Evolutionary conservation across 2,329 filamentous ascomycete genomes (phyloP).

Genomic region (Massarina eburnea): DNA sequence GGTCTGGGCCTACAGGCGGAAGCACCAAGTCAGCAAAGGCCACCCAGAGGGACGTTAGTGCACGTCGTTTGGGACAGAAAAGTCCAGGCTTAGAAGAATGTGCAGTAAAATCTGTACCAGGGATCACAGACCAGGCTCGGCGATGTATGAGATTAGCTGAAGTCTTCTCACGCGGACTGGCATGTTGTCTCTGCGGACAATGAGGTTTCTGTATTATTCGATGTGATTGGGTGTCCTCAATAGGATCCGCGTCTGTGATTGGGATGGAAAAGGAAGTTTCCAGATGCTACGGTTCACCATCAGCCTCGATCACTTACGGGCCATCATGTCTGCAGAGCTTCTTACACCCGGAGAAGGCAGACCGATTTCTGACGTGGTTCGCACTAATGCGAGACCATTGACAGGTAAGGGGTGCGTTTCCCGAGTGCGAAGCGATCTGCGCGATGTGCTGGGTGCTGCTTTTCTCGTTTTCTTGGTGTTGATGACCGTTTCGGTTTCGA

Average conservation of each 20-base stretch:
- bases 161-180: background rate
- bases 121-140: background rate
- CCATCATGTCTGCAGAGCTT: background rate
- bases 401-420: conserved; percentile 24
- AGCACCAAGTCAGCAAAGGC: no score
- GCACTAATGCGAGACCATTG: conserved; percentile 28
- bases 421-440: conserved; percentile 10
- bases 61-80: no score
- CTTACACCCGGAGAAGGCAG: conserved; percentile 30
- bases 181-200: background rate
- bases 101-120: background rate
- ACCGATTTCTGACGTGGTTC: conserved; percentile 30
- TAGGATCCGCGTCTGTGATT: conserved; percentile 23
- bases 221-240: conserved; percentile 25
- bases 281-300: conserved; percentile 16
- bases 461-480: background rate
- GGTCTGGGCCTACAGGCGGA: no score
- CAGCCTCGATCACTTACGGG: conserved; percentile 5
- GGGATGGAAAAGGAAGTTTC: conserved; percentile 4
- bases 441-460: background rate
- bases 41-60: no score
- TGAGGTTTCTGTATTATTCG: background rate
- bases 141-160: background rate
- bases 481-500: background rate
- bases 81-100: no score